These are phyloP conservation scores for Trypanosoma scelopori DNA, from an alignment of 208 protist species.

Conservation along the genomic window DNA sequence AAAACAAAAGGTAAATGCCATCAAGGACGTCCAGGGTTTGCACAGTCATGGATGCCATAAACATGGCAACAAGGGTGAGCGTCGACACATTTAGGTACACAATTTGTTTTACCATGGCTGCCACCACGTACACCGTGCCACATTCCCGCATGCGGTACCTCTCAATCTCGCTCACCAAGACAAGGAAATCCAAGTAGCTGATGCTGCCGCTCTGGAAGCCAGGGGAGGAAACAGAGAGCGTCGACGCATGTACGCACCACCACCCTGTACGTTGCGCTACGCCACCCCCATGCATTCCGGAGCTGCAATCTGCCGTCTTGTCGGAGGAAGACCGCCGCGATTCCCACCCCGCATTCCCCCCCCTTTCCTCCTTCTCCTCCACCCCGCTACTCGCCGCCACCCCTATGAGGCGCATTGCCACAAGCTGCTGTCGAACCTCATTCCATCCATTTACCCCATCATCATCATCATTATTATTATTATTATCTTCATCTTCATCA, in stretches of 20 bases:
- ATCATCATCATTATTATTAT: too few relatives aligned
- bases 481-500: too few relatives aligned
- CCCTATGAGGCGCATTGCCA: too few relatives aligned
- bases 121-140: neutral
- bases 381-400: too few relatives aligned
- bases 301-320: too few relatives aligned
- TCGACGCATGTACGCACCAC: neutral
- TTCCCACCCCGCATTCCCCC: too few relatives aligned
- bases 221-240: neutral
- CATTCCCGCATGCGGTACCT: constrained; percentile 17
- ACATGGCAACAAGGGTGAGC: constrained; percentile 20
- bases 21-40: constrained; percentile 24
- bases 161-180: constrained; percentile 18
- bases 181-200: constrained; percentile 26
- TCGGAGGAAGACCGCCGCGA: too few relatives aligned
- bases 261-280: neutral
- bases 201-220: constrained; percentile 20
- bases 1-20: constrained; percentile 35
- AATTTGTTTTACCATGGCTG: constrained; percentile 9
- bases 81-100: constrained; percentile 11
- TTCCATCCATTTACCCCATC: too few relatives aligned
- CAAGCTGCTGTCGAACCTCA: too few relatives aligned
- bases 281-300: too few relatives aligned
- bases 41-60: constrained; percentile 10
- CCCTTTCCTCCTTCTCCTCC: too few relatives aligned